phyloP scores from a whole-genome alignment of 345 rosid species.

The Atalantia buxifolia region DNA sequence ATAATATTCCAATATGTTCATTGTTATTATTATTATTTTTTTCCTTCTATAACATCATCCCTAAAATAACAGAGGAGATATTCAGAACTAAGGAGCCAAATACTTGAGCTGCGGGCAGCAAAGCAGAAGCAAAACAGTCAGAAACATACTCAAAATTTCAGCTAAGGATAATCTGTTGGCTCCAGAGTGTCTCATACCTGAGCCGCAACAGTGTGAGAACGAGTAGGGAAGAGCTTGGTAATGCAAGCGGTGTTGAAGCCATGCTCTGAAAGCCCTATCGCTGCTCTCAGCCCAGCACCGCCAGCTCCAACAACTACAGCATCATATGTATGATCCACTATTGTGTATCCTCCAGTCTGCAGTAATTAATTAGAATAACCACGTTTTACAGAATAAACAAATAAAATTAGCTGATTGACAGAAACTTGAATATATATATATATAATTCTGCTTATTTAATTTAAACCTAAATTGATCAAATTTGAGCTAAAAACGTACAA shows the following conservation, averaged over 20 bases:
- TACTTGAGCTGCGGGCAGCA: too few species aligned
- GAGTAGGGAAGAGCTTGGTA: constrained; percentile 95
- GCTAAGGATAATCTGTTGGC: not conserved
- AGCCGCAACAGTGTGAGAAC: constrained; percentile 98
- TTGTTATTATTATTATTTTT: too few species aligned
- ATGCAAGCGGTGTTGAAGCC: constrained; percentile 99
- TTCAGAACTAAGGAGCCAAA: too few species aligned
- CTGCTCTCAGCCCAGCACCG: constrained; percentile 95
- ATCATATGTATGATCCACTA: constrained; percentile 95
- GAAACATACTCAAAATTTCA: not conserved
- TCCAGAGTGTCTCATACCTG: constrained; percentile 44
- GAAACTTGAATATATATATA: too few species aligned
- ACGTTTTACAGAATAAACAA: too few species aligned
- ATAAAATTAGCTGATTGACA: too few species aligned
- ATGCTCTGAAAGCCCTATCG: constrained; percentile 97
- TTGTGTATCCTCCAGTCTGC: constrained; percentile 62
- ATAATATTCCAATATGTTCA: not conserved
- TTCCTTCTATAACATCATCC: not conserved
- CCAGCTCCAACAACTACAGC: constrained; percentile 99
- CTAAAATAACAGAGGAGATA: not conserved
- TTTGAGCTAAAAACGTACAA: not conserved
- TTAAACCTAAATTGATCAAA: not conserved
- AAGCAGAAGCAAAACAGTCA: not conserved
- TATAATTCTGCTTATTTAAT: too few species aligned
- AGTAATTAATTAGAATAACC: not conserved